phyloP scores from a whole-genome alignment of 2,329 filamentous ascomycete genomes.

The Alternaria arbusti region DNA sequence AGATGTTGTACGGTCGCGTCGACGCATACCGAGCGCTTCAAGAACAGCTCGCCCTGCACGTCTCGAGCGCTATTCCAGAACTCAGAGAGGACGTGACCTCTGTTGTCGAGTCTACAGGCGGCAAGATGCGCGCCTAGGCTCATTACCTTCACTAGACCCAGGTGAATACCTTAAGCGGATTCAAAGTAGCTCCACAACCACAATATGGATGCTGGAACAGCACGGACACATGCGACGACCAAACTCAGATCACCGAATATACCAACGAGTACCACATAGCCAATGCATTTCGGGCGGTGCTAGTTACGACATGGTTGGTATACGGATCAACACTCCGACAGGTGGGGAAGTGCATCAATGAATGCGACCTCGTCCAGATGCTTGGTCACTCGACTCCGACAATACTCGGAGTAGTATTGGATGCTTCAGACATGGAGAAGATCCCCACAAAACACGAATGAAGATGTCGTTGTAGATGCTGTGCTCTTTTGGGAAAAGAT shows the following conservation, averaged over 20 bases:
- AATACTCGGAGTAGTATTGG: not conserved
- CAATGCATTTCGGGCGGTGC: not conserved
- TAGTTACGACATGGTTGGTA: not conserved
- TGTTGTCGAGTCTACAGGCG: conserved; percentile 56
- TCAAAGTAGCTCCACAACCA: not conserved
- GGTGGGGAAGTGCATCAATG: not conserved
- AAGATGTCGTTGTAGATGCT: not conserved
- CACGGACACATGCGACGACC: not conserved
- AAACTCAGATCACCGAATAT: not conserved
- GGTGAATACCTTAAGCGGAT: not conserved
- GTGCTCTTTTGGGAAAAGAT: not conserved
- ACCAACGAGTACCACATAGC: not conserved
- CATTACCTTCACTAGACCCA: not conserved
- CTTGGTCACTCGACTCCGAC: not conserved
- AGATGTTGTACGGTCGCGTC: conserved; percentile 66
- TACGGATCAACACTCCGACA: not conserved
- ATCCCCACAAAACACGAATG: not conserved
- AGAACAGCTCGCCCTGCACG: conserved; percentile 64
- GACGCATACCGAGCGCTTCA: conserved; percentile 65
- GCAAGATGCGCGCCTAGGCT: conserved; percentile 30
- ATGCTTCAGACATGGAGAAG: not conserved
- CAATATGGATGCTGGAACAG: not conserved
- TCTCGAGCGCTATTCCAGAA: conserved; percentile 65
- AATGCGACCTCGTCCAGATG: not conserved
- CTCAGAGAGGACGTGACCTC: conserved; percentile 60